These are phyloP conservation scores for Moniliella sp. DNA, from an alignment of 1,284 basidiomycete genomes.

Conservation along the genomic window DNA sequence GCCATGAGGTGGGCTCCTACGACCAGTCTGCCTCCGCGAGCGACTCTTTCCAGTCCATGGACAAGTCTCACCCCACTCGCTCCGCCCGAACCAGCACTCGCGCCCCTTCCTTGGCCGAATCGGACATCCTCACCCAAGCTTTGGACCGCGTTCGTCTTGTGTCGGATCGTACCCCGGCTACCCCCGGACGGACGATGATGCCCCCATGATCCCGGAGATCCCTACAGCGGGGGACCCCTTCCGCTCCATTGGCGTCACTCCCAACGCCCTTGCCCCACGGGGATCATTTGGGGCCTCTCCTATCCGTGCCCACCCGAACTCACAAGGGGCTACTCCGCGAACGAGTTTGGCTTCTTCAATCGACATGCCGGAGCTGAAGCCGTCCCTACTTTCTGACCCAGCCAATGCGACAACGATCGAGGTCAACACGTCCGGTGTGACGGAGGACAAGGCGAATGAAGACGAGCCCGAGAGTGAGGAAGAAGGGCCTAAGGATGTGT, in stretches of 20 bases:
- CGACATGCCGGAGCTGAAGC: not conserved
- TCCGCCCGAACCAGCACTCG: no score
- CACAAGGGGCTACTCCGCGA: not conserved
- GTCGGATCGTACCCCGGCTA: no score
- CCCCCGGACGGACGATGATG: no score
- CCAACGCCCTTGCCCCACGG: not conserved
- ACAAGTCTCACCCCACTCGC: conserved; percentile 2
- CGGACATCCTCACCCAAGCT: no score
- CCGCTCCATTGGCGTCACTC: not conserved
- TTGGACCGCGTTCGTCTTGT: no score
- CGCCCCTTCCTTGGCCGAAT: no score
- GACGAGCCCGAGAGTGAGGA: conserved; percentile 2
- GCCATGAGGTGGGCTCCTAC: conserved; percentile 7
- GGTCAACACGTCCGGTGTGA: not conserved
- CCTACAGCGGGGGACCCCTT: not conserved
- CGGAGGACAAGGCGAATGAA: conserved; percentile 1
- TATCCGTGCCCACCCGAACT: no score
- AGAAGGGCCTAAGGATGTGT: conserved; percentile 3
- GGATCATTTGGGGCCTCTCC: not conserved
- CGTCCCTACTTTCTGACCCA: not conserved
- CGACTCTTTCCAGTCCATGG: not conserved
- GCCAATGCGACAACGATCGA: not conserved
- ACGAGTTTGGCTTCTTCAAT: not conserved
- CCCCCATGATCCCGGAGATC: no score
- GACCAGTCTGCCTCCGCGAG: conserved; percentile 4